A percentile compares a stretch with the other conserved stretches of the same genome.
Conservation (phyloP, 2,329 filamentous ascomycete genomes). For the Epichloe elymi region DNA sequence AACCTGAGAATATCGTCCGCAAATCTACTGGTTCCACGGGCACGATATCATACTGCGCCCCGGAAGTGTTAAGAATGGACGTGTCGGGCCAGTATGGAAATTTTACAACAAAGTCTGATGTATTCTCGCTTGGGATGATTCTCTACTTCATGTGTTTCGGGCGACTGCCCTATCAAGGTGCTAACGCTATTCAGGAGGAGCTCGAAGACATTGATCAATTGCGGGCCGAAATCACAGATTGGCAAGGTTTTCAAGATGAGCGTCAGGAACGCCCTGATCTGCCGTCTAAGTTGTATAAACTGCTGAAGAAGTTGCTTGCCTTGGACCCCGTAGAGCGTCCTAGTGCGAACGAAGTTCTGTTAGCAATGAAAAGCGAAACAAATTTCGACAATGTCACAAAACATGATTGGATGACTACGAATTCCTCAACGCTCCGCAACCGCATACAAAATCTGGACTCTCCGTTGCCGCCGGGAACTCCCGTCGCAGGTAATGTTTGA, state of each 20-base stretch:
- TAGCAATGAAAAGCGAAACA: conserved; percentile 59
- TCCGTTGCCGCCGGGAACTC: conserved; percentile 34
- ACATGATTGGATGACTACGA: conserved; percentile 19
- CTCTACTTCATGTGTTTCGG: conserved; percentile 97
- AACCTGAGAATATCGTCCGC: conserved; percentile 67
- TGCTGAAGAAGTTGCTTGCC: conserved; percentile 69
- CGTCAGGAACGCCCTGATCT: conserved; percentile 65
- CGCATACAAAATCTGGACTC: conserved; percentile 45
- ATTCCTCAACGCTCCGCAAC: conserved; percentile 28
- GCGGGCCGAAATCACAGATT: conserved; percentile 71
- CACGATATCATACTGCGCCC: conserved; percentile 94
- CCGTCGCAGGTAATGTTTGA: conserved; percentile 28
- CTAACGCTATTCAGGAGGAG: conserved; percentile 79
- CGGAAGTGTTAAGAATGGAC: conserved; percentile 70
- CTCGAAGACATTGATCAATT: conserved; percentile 80
- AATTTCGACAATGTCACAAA: conserved; percentile 29
- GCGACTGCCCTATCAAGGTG: conserved; percentile 69
- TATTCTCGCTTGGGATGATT: conserved; percentile 98
- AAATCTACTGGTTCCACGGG: conserved; percentile 87
- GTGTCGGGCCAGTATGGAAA: conserved; percentile 66
- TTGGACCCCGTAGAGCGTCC: conserved; percentile 66
- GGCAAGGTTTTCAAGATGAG: conserved; percentile 77
- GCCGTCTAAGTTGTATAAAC: conserved; percentile 71
- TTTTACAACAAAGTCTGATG: conserved; percentile 92
- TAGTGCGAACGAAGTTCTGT: conserved; percentile 72